phyloP scores from a whole-genome alignment of 768 basidiomycete genomes.

The Amanita rimosa region DNA sequence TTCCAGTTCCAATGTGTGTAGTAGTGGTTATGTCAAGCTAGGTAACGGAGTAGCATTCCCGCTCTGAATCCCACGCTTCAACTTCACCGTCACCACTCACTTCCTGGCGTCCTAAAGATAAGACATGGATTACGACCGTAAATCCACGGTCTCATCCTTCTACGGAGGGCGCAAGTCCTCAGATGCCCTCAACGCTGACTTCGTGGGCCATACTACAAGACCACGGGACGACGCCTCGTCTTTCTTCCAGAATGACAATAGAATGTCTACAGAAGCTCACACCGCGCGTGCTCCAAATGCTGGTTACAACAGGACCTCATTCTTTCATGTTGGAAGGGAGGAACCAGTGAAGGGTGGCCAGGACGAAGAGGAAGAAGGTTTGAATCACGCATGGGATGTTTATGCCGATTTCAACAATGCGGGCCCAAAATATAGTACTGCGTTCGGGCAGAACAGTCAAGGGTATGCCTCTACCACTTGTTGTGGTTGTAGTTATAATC shows the following conservation, averaged over 20 bases:
- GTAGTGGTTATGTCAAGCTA: background rate
- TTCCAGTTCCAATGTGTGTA: constrained; percentile 1
- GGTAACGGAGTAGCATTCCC: background rate
- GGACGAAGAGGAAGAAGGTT: constrained; percentile 51
- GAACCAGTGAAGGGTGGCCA: constrained; percentile 73
- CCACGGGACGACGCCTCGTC: constrained; percentile 60
- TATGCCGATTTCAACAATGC: constrained; percentile 86
- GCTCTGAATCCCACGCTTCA: background rate
- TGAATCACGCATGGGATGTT: constrained; percentile 57
- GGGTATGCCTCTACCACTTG: constrained; percentile 29
- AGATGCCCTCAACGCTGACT: constrained; percentile 51
- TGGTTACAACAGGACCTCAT: constrained; percentile 66
- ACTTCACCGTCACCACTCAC: background rate
- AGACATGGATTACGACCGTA: constrained; percentile 66
- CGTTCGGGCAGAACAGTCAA: constrained; percentile 36
- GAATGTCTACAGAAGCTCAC: constrained; percentile 35
- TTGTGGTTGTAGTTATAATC: constrained; percentile 8
- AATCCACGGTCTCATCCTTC: constrained; percentile 73
- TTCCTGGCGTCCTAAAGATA: background rate
- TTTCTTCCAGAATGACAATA: constrained; percentile 44
- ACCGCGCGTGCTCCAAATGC: constrained; percentile 24
- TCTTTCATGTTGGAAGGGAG: constrained; percentile 54
- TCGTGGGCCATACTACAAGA: constrained; percentile 25
- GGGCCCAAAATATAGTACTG: constrained; percentile 65
- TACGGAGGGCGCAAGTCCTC: constrained; percentile 55